Base-by-base conservation (phyloP, 192 early-diverging fungal genomes). In the Gaertneriomyces semiglobifer region DNA sequence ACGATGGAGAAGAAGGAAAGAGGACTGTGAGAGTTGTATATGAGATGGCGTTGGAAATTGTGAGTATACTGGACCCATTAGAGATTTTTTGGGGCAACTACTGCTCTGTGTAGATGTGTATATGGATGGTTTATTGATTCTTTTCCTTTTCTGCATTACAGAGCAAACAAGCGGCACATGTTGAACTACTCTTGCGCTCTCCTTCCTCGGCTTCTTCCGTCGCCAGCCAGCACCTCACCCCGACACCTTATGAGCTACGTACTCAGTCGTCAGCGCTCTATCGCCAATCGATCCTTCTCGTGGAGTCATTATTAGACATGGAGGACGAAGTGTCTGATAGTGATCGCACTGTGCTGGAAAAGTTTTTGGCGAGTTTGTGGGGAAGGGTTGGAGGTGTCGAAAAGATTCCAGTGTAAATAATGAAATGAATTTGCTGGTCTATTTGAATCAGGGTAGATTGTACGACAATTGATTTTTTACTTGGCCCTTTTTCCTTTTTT, bases 11-110 rank as follows among this genome's bases (percentile, higher is more conserved):
- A 6, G 58, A 11, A 39, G 46, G 56, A 10, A 12, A 73, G 39
- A 14, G 73, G 48, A 71, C 73, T 20, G 77, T 75, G 53, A 64
- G 44, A 59, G 67, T 79, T 39, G 65, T 79, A 25, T 79, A 79
- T 58, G 77, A 75, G 18, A 52, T 73, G 33, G 74, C 74, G 6
- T 67, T 79, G 71, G 73, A 79, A 58, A 61, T 79, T 50, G 77
- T 78, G 46, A 68, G 72, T 74, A 39, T 5, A 33, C 42, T 63
- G n/a, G n/a, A n/a, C n/a, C n/a, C 50, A 16, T 53, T 52, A 33
- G 1, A 33, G 25, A 33, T 33, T 33, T 33, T 33, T 12, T 44
- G 12, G 4, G 19, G 18, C 19, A 6, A 7, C 65, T 52, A 5
- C 56, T 16, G 62, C 4, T 14, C 65, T 2, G 39, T 20, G 60